Conservation (phyloP, 371 early-diverging fungal genomes). For the Mortierella sp. region DNA sequence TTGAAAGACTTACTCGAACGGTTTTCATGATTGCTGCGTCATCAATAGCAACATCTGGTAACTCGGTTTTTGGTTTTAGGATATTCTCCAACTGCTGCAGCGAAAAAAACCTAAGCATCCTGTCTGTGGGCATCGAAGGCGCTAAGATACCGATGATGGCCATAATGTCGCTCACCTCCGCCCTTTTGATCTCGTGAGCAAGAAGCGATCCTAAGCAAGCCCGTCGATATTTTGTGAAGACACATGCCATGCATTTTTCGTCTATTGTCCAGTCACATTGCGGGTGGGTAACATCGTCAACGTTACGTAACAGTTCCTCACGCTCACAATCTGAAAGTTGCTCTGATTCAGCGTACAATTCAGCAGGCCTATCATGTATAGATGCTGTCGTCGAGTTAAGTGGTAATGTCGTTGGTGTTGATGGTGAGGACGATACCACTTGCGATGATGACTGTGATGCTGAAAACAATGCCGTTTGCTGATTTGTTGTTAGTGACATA, state of each 20-base stretch:
- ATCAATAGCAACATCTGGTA: slow-evolving; percentile 1
- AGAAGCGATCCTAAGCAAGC: slow-evolving; percentile 3
- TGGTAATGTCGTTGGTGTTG: neutral
- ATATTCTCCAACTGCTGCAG: slow-evolving; percentile 2
- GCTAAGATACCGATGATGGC: slow-evolving; percentile 3
- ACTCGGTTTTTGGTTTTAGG: neutral
- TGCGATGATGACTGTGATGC: neutral
- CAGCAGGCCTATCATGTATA: neutral
- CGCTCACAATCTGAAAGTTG: neutral
- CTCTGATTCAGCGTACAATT: neutral
- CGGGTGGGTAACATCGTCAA: neutral
- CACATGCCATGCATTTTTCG: slow-evolving; percentile 3
- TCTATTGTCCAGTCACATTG: slow-evolving; percentile 2
- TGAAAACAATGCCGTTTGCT: neutral
- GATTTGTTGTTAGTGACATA: neutral
- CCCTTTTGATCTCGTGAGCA: neutral
- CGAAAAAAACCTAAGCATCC: slow-evolving; percentile 1
- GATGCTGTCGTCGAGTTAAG: neutral
- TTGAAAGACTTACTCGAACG: slow-evolving; percentile 1
- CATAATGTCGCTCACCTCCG: slow-evolving; percentile 3
- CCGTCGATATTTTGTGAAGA: slow-evolving; percentile 4
- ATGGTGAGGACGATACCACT: neutral
- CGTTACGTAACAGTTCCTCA: slow-evolving; percentile 1
- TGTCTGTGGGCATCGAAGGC: slow-evolving; percentile 2
- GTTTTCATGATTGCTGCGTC: neutral